Evolutionary conservation across 495 filamentous ascomycete species (phyloP).

Genomic region (Penicillium turbatum): DNA sequence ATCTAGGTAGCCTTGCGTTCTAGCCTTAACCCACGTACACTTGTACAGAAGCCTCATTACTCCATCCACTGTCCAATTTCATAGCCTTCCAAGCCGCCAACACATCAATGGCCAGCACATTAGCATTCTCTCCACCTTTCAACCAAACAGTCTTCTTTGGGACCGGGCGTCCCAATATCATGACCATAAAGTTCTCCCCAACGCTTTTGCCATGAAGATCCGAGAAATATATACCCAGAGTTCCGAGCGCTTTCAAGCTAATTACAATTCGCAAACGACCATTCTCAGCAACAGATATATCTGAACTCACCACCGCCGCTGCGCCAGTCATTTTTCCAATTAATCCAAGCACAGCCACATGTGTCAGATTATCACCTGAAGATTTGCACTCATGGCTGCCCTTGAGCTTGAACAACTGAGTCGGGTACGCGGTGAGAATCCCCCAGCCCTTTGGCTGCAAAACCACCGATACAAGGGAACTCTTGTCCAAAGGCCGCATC

Average conservation of each 20-base stretch:
- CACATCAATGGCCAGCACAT: slow-evolving; percentile 73
- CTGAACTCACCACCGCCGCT: slow-evolving; percentile 63
- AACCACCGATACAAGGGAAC: slow-evolving; percentile 52
- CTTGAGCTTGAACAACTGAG: slow-evolving; percentile 49
- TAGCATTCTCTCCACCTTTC: slow-evolving; percentile 38
- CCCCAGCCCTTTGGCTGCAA: slow-evolving; percentile 68
- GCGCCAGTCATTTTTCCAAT: slow-evolving; percentile 86
- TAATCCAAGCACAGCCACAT: slow-evolving; percentile 72
- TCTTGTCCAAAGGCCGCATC: slow-evolving; percentile 33
- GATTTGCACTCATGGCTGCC: slow-evolving; percentile 9
- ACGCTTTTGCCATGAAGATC: slow-evolving; percentile 56
- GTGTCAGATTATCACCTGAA: slow-evolving; percentile 14
- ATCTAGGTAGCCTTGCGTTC: too few species aligned
- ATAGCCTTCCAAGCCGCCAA: slow-evolving; percentile 74
- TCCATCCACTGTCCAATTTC: slow-evolving; percentile 68
- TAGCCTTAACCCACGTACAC: slow-evolving; percentile 45
- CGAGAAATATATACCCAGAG: slow-evolving; percentile 68
- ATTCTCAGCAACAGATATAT: slow-evolving; percentile 52
- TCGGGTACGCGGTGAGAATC: slow-evolving; percentile 71
- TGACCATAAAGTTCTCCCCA: slow-evolving; percentile 66
- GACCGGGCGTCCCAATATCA: slow-evolving; percentile 64
- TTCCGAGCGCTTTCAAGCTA: slow-evolving; percentile 75
- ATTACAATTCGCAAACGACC: slow-evolving; percentile 59
- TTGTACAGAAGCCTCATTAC: slow-evolving; percentile 75
- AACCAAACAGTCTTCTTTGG: slow-evolving; percentile 64